These are phyloP conservation scores for Diospyros kaki DNA, from an alignment of 148 eudicot species.

Conservation along the genomic window DNA sequence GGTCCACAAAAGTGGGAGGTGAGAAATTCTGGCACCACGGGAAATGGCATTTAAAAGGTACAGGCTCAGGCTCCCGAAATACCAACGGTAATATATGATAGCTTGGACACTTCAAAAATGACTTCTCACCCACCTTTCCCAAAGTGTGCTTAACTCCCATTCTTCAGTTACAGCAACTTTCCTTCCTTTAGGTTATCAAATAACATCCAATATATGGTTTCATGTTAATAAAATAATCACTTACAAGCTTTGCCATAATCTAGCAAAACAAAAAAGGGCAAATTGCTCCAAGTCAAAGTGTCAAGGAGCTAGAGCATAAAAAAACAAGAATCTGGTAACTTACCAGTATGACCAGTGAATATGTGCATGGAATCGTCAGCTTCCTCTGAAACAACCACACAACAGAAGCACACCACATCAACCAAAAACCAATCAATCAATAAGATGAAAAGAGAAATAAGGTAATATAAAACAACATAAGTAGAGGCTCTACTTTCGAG, in stretches of 20 bases:
- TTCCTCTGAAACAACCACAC: conserved; percentile 47
- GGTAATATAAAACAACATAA: too few species aligned
- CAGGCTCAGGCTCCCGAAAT: too few species aligned
- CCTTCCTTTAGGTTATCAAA: background rate
- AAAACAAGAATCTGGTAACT: background rate
- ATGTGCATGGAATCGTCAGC: conserved; percentile 89
- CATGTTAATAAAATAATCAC: background rate
- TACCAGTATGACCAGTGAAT: conserved; percentile 90
- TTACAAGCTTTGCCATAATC: background rate
- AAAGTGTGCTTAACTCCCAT: too few species aligned
- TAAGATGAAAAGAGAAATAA: background rate
- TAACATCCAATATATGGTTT: background rate
- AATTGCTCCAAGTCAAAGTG: too few species aligned
- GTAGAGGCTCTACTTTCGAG: too few species aligned
- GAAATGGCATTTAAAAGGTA: too few species aligned
- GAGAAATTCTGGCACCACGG: too few species aligned
- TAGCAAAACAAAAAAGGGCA: too few species aligned
- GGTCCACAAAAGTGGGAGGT: too few species aligned
- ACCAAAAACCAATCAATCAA: background rate
- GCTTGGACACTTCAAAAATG: background rate
- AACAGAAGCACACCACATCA: background rate
- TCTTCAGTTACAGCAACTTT: too few species aligned
- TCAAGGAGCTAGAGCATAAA: background rate
- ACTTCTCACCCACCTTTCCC: background rate
- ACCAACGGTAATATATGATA: background rate